Evolutionary conservation across 2,329 filamentous ascomycete genomes (phyloP).

Genomic region (Trichoderma oligosporum): DNA sequence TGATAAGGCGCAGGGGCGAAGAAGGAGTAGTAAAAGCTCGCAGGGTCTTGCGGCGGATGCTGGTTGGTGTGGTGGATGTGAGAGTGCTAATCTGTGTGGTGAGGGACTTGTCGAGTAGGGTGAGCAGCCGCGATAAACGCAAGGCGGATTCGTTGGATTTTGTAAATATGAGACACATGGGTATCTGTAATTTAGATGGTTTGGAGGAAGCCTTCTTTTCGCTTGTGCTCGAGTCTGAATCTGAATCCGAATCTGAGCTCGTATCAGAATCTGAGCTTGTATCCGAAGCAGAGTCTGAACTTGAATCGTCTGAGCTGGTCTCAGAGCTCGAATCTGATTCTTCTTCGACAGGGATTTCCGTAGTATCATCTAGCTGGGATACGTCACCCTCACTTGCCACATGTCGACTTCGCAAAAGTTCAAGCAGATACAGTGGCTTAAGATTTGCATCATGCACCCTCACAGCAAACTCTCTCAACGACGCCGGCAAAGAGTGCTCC

Average conservation of each 20-base stretch:
- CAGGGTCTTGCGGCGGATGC: constrained; percentile 63
- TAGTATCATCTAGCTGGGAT: neutral
- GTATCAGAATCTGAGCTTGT: constrained; percentile 35
- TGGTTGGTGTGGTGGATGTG: constrained; percentile 73
- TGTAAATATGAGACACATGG: constrained; percentile 74
- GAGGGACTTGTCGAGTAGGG: constrained; percentile 59
- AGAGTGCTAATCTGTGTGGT: constrained; percentile 61
- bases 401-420: constrained; percentile 61
- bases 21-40: constrained; percentile 65
- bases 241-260: constrained; percentile 35
- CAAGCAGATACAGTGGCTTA: constrained; percentile 81
- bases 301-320: constrained; percentile 34
- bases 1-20: constrained; percentile 66
- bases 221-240: neutral
- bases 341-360: neutral
- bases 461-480: constrained; percentile 62
- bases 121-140: constrained; percentile 78
- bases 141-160: constrained; percentile 84
- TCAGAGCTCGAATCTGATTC: constrained; percentile 35
- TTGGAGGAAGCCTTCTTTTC: neutral
- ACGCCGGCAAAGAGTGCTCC: constrained; percentile 56
- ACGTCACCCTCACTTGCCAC: constrained; percentile 33
- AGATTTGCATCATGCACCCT: constrained; percentile 65
- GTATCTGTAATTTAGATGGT: constrained; percentile 25
- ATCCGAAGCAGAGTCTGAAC: constrained; percentile 31